Percentiles rank a stretch among this genome's conserved stretches.
Evolutionary conservation across 2,329 filamentous ascomycete species (phyloP).

Genomic region (Pseudocercospora macadamiae): DNA sequence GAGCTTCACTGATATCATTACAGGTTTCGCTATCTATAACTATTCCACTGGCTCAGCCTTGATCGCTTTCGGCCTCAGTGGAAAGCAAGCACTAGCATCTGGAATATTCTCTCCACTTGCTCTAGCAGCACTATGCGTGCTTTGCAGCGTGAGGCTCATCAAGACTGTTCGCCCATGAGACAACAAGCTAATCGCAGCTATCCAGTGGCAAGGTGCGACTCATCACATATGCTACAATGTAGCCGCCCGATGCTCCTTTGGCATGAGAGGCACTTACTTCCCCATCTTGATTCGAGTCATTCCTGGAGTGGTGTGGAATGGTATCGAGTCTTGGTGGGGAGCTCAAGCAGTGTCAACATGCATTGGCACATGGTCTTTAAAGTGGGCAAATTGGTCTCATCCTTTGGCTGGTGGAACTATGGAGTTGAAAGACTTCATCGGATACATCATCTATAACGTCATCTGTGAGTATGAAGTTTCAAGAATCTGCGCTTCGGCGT

Average conservation of each 20-base stretch:
- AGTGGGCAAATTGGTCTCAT: constrained; percentile 21
- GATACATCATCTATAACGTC: constrained; percentile 22
- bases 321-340: constrained; percentile 23
- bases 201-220: constrained; percentile 17
- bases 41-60: constrained; percentile 24
- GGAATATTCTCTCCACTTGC: constrained; percentile 25
- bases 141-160: constrained; percentile 14
- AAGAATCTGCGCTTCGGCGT: neutral
- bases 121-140: constrained; percentile 19
- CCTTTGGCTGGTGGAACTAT: constrained; percentile 19
- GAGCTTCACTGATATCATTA: neutral
- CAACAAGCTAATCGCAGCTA: neutral
- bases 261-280: constrained; percentile 19
- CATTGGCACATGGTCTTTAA: constrained; percentile 20
- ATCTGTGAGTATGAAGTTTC: constrained; percentile 3
- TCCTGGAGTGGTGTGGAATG: constrained; percentile 22
- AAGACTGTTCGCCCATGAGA: neutral
- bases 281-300: constrained; percentile 20
- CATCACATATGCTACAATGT: constrained; percentile 22
- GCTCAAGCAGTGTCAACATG: constrained; percentile 19
- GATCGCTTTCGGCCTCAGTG: constrained; percentile 22
- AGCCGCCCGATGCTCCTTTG: constrained; percentile 15
- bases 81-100: constrained; percentile 22
- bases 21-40: constrained; percentile 25
- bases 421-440: constrained; percentile 23